Percentiles rank a stretch among this genome's conserved stretches.
These are phyloP conservation scores for Carnegiea gigantea DNA, from an alignment of 179 eudicot genomes.

Conservation along the genomic window DNA sequence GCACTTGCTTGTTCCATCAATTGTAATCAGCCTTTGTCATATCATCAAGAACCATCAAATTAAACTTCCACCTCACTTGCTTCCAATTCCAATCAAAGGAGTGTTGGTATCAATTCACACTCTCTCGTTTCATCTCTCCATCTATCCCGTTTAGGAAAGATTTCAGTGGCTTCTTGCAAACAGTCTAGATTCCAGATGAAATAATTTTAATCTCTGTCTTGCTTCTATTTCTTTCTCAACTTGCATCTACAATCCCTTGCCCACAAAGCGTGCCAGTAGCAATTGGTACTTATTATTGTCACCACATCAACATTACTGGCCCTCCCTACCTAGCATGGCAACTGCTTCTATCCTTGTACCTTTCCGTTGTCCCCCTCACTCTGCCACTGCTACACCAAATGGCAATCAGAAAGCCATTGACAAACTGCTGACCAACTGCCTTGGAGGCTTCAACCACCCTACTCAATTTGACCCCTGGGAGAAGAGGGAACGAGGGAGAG, in stretches of 20 bases:
- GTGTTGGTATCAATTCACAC: background rate
- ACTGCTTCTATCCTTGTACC: too few relatives aligned
- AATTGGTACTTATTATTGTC: background rate
- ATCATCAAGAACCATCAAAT: background rate
- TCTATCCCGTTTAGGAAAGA: background rate
- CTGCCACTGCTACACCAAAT: background rate
- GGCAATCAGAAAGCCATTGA: background rate
- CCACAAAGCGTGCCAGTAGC: background rate
- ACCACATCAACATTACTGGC: background rate
- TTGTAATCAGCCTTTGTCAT: background rate
- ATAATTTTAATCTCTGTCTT: too few relatives aligned
- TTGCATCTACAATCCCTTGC: background rate
- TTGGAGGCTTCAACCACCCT: background rate
- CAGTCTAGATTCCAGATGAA: background rate
- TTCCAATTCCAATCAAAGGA: background rate
- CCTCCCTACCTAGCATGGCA: background rate
- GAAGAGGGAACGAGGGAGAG: background rate
- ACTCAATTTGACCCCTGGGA: background rate
- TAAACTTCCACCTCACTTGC: background rate
- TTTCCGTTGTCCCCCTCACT: background rate
- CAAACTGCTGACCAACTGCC: background rate
- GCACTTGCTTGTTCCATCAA: background rate
- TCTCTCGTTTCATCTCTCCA: background rate
- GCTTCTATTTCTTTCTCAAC: background rate
- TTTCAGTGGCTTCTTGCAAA: too few relatives aligned